phyloP scores from a whole-genome alignment of 176 grass and related monocot genomes.

The Cymbopogon citratus region DNA sequence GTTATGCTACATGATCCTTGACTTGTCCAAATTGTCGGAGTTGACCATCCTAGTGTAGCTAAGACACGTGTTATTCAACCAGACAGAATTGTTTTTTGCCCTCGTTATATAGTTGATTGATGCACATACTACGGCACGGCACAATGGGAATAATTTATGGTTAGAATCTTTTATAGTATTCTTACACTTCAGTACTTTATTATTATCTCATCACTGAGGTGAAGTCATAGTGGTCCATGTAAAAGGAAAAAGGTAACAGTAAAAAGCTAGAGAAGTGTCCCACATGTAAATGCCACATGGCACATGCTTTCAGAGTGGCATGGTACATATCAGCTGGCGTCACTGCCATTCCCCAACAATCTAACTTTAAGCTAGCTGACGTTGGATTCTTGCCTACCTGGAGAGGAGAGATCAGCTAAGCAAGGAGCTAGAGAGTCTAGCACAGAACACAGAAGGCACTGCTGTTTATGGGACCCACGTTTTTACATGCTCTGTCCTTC shows the following conservation, averaged over 20 bases:
- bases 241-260: not conserved
- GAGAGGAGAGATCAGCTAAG: not conserved
- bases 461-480: not conserved
- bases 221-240: not conserved
- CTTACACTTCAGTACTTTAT: not conserved
- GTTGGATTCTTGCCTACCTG: not conserved
- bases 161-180: slow-evolving; percentile 11
- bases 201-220: not conserved
- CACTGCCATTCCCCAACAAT: not conserved
- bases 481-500: no score
- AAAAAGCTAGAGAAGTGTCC: not conserved
- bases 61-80: slow-evolving; percentile 14
- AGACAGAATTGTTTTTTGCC: slow-evolving; percentile 12
- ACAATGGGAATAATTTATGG: not conserved
- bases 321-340: not conserved
- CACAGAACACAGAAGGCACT: not conserved
- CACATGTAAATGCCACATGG: slow-evolving; percentile 30
- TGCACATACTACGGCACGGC: not conserved
- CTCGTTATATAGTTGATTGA: not conserved
- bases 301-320: slow-evolving; percentile 9
- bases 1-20: not conserved
- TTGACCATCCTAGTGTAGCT: not conserved
- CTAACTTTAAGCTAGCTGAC: not conserved
- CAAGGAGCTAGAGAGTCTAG: not conserved
- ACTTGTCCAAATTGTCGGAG: not conserved